Evolutionary conservation across 2,329 filamentous ascomycete genomes (phyloP).

Genomic region (Xylariales sp.): DNA sequence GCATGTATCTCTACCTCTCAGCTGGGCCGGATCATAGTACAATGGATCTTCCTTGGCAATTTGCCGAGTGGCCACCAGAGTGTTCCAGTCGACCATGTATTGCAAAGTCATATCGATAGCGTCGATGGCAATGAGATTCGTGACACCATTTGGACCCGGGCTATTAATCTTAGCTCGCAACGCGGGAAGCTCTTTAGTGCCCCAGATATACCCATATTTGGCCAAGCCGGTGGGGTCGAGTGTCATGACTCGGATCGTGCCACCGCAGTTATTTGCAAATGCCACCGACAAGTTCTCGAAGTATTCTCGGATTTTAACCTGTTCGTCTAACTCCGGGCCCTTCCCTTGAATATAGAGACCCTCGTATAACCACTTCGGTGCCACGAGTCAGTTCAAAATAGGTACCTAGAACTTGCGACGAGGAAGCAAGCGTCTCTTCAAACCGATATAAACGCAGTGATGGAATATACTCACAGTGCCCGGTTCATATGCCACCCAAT

Average conservation of each 20-base stretch:
- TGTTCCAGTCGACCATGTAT: conserved; percentile 16
- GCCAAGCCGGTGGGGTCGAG: background rate
- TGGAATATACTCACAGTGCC: conserved; percentile 12
- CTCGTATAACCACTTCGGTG: conserved; percentile 17
- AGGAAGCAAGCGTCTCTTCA: background rate
- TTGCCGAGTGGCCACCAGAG: background rate
- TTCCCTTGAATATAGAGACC: conserved; percentile 5
- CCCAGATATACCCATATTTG: conserved; percentile 18
- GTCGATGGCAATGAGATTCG: conserved; percentile 17
- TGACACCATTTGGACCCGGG: background rate
- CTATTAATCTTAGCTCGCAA: conserved; percentile 17
- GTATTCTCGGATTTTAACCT: conserved; percentile 3
- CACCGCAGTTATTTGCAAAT: conserved; percentile 17
- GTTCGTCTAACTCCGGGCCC: background rate
- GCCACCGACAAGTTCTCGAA: conserved; percentile 24
- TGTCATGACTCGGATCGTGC: conserved; percentile 18
- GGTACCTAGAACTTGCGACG: background rate
- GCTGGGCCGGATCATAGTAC: background rate
- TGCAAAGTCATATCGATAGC: conserved; percentile 10
- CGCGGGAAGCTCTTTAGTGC: conserved; percentile 14
- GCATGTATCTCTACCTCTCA: conserved; percentile 19
- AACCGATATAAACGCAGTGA: background rate
- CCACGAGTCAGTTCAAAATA: conserved; percentile 8
- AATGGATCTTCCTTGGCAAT: background rate
- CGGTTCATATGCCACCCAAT: background rate